A percentile compares a stretch with the other conserved stretches of the same genome.
phyloP scores from a whole-genome alignment of 225 moss, liverwort and hornwort genomes.

The Pseudisothecium myosuroides region DNA sequence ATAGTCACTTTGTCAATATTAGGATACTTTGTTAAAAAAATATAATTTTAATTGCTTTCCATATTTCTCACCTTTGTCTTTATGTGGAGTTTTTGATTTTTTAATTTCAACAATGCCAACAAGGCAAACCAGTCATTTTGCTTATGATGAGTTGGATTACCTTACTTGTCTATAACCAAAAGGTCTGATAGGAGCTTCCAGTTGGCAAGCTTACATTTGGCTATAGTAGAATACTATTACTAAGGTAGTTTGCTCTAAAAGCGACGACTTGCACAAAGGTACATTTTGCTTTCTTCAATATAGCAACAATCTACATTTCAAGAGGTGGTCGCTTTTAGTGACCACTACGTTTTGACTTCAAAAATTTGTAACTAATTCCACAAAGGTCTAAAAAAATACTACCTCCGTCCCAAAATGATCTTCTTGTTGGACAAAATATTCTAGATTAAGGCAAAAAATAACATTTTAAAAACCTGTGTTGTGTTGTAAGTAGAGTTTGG shows the following conservation, averaged over 20 bases:
- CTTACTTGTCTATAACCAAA: neutral
- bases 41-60: neutral
- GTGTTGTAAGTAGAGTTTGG: too few species aligned
- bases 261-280: too few species aligned
- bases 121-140: accelerated
- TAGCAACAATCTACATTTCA: neutral
- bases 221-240: neutral
- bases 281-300: neutral
- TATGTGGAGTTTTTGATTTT: too few species aligned
- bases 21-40: too few species aligned
- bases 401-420: too few species aligned
- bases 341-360: accelerated
- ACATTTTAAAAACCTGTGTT: too few species aligned
- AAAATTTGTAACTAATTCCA: neutral
- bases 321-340: neutral
- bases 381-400: too few species aligned
- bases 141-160: accelerated
- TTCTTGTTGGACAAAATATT: too few species aligned
- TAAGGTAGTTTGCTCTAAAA: neutral
- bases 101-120: neutral
- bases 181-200: neutral
- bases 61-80: neutral
- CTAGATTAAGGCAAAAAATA: too few species aligned
- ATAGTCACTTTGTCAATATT: neutral
- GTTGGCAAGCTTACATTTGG: neutral